phyloP scores from a whole-genome alignment of 345 rosid genomes.

The Psidium guajava region DNA sequence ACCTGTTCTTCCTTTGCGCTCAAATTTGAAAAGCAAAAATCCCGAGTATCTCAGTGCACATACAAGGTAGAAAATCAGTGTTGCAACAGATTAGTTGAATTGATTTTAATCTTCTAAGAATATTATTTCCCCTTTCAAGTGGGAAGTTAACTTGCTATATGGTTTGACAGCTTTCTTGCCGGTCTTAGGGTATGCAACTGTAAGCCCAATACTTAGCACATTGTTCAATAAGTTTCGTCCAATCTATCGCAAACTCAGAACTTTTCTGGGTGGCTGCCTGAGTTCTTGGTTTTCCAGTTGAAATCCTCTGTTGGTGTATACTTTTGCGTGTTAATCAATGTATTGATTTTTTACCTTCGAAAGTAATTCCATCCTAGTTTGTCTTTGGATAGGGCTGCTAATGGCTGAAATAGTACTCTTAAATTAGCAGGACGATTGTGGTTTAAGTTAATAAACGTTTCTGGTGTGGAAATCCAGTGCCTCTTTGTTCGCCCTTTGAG shows the following conservation, averaged over 20 bases:
- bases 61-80: not conserved
- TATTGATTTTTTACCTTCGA: not conserved
- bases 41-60: not conserved
- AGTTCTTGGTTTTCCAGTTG: not conserved
- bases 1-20: not conserved
- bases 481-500: not conserved
- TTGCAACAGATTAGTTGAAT: not conserved
- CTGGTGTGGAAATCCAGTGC: not conserved
- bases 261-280: not conserved
- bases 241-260: not conserved
- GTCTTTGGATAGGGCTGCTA: not conserved
- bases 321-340: not conserved
- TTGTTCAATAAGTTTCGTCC: not conserved
- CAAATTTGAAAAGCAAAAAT: not conserved
- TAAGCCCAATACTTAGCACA: not conserved
- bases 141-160: not conserved
- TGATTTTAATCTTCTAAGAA: not conserved
- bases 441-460: not conserved
- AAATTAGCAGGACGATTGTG: not conserved
- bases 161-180: not conserved
- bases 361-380: not conserved
- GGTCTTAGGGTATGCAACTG: not conserved
- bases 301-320: not conserved
- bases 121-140: not conserved
- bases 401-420: not conserved